Evolutionary conservation across 2,329 filamentous ascomycete genomes (phyloP).

Genomic region (Cercospora nicotianae): DNA sequence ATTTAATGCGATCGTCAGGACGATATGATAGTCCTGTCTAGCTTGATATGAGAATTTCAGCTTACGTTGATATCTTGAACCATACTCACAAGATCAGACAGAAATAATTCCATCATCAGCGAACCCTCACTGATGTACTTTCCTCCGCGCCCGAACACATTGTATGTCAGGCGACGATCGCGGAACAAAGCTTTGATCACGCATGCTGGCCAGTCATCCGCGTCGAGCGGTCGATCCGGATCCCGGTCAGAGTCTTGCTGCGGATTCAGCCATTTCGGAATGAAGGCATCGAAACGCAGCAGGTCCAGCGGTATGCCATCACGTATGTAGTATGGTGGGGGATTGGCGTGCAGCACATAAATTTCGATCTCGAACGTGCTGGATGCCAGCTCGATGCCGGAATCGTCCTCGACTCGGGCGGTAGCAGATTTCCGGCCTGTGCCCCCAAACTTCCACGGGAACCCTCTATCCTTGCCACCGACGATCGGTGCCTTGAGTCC

Average conservation of each 20-base stretch:
- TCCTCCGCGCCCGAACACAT: not conserved
- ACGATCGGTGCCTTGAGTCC: not conserved
- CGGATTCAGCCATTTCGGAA: not conserved
- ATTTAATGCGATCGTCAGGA: not conserved
- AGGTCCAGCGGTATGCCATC: not conserved
- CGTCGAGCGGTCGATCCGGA: not conserved
- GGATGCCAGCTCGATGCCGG: not conserved
- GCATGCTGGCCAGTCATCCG: not conserved
- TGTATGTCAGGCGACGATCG: not conserved
- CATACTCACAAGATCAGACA: not conserved
- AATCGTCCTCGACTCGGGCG: not conserved
- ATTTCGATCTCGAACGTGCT: not conserved
- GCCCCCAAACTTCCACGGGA: not conserved
- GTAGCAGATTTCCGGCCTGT: not conserved
- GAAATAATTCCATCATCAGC: not conserved
- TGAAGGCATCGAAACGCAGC: not conserved
- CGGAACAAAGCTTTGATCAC: not conserved
- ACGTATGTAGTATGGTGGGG: not conserved
- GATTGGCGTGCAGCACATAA: not conserved
- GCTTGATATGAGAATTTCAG: not conserved
- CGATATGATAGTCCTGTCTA: not conserved
- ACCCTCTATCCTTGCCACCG: not conserved
- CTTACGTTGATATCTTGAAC: not conserved
- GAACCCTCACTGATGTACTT: not conserved
- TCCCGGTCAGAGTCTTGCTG: not conserved